These are phyloP conservation scores for Tulasnella calospora DNA, from an alignment of 768 basidiomycete species.

Conservation along the genomic window DNA sequence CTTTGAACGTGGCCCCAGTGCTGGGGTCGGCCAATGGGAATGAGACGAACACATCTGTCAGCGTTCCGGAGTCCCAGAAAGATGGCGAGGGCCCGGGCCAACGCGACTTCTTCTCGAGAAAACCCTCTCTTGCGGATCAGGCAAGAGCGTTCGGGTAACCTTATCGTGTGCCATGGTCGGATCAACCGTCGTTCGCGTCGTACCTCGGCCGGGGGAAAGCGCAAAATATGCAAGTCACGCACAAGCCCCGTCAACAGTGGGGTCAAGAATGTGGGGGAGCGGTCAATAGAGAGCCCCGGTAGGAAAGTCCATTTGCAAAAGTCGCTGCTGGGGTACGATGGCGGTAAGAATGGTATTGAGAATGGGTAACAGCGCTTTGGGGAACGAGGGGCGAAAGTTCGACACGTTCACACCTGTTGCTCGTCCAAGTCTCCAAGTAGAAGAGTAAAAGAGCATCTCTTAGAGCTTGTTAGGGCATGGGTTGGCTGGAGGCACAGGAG, in stretches of 20 bases:
- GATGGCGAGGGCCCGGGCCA: not conserved
- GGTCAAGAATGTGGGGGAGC: not conserved
- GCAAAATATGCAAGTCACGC: not conserved
- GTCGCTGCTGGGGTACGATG: slow-evolving; percentile 1
- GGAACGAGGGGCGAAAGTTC: slow-evolving; percentile 1
- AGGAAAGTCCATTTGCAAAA: slow-evolving; percentile 1
- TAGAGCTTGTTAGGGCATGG: not conserved
- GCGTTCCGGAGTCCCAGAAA: not conserved
- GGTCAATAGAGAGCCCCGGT: not conserved
- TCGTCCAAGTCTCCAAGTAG: not conserved
- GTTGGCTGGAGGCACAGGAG: not conserved
- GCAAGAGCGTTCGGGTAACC: slow-evolving; percentile 9
- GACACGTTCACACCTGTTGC: not conserved
- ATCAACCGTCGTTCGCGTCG: not conserved
- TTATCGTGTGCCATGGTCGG: slow-evolving; percentile 4
- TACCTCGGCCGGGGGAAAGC: not conserved
- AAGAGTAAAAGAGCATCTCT: not conserved
- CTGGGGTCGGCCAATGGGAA: not conserved
- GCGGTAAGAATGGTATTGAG: not conserved
- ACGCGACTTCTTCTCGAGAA: not conserved
- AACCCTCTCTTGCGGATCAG: not conserved
- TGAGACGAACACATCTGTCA: not conserved
- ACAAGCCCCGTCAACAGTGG: not conserved
- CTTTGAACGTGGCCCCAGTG: not conserved
- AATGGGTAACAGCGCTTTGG: not conserved